Conservation (phyloP, 2,329 filamentous ascomycete species). For the Exophiala dermatitidis region DNA sequence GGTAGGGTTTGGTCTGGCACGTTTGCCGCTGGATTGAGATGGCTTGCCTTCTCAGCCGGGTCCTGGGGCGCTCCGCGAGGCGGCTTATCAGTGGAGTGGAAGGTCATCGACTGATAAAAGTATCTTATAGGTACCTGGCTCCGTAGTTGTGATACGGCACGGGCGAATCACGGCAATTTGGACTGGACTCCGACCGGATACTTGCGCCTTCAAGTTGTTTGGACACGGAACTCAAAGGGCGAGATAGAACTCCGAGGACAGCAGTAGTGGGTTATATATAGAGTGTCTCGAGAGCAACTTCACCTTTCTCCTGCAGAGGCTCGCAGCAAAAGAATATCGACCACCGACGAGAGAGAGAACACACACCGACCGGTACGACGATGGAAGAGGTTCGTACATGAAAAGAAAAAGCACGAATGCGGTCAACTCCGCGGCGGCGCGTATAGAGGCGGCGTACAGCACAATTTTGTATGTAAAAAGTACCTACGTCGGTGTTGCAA, state of each 20-base stretch:
- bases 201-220: too few species aligned
- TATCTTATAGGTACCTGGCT: neutral
- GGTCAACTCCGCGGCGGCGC: neutral
- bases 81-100: constrained; percentile 9
- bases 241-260: too few species aligned
- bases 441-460: neutral
- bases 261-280: too few species aligned
- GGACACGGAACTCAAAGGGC: too few species aligned
- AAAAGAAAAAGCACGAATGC: neutral
- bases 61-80: constrained; percentile 20
- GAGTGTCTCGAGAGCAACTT: too few species aligned
- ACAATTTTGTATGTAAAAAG: too few species aligned
- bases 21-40: neutral
- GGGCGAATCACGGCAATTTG: neutral
- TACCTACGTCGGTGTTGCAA: neutral
- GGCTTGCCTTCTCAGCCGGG: constrained; percentile 18
- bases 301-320: too few species aligned
- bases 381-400: neutral
- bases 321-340: too few species aligned
- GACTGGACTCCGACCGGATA: too few species aligned
- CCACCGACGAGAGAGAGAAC: too few species aligned
- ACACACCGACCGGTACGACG: neutral
- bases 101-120: constrained; percentile 15
- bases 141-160: neutral
- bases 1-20: neutral